These are phyloP conservation scores for Straminergon stramineum DNA, from an alignment of 225 moss, liverwort and hornwort genomes.

Conservation along the genomic window DNA sequence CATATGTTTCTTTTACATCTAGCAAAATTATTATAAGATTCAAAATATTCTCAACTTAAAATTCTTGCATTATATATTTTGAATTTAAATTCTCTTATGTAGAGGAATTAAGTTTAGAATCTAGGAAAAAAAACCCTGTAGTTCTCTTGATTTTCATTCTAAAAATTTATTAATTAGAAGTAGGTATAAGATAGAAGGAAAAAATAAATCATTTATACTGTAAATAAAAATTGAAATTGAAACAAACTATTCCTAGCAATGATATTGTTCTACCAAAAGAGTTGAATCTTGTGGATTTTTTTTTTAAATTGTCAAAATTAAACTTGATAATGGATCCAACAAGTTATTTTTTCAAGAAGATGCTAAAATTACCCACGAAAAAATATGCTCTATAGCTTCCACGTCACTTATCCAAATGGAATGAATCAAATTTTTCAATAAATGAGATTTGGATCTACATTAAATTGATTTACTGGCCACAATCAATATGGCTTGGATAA, in stretches of 20 bases:
- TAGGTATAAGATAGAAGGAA: too few relatives aligned
- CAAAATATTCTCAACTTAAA: too few relatives aligned
- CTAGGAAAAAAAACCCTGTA: too few relatives aligned
- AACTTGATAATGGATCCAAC: neutral
- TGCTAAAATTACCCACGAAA: fast-evolving
- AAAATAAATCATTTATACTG: too few relatives aligned
- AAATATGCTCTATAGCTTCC: neutral
- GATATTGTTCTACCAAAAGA: neutral
- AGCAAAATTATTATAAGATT: too few relatives aligned
- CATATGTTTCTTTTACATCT: too few relatives aligned
- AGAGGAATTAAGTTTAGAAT: too few relatives aligned
- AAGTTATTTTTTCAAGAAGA: neutral
- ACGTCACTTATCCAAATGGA: neutral
- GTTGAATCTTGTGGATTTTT: neutral
- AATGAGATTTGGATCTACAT: neutral
- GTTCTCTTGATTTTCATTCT: too few relatives aligned
- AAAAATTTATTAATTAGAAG: too few relatives aligned
- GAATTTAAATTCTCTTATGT: too few relatives aligned
- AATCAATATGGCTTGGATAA: neutral
- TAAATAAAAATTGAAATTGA: too few relatives aligned
- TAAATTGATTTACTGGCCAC: fast-evolving
- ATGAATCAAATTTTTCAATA: neutral
- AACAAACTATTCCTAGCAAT: neutral
- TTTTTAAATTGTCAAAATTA: neutral
- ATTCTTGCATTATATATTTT: too few relatives aligned